Evolutionary conservation across 306 rosid genomes (phyloP).

Genomic region (Spatholobus suberectus): DNA sequence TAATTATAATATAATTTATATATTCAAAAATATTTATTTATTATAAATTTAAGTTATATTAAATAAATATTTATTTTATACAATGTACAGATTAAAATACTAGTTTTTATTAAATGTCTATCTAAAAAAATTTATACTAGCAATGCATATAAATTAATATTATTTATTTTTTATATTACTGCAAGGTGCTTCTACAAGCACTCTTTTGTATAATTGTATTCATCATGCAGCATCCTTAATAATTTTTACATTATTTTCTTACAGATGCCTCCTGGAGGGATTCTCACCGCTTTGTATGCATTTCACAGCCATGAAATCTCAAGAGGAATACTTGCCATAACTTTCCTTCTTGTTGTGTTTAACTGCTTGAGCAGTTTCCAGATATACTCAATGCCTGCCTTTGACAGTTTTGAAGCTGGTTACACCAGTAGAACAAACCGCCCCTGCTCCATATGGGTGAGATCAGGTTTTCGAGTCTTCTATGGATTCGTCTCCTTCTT

Average conservation of each 20-base stretch:
- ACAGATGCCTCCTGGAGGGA: constrained; percentile 98
- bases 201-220: background rate
- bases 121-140: background rate
- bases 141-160: too few species aligned
- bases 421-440: constrained; percentile 97
- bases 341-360: constrained; percentile 93
- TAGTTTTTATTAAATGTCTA: background rate
- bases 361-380: constrained; percentile 97
- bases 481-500: constrained; percentile 84
- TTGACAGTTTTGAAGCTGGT: constrained; percentile 98
- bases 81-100: too few species aligned
- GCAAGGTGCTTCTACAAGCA: background rate
- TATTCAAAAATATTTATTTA: too few species aligned
- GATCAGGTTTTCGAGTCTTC: constrained; percentile 92
- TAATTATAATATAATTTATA: too few species aligned
- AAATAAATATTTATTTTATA: too few species aligned
- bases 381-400: constrained; percentile 98
- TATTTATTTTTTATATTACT: background rate
- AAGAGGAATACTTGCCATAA: constrained; percentile 83
- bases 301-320: constrained; percentile 91
- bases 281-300: constrained; percentile 80
- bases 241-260: background rate
- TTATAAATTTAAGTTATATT: too few species aligned
- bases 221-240: background rate
- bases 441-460: constrained; percentile 95